Percentiles rank a stretch among this genome's conserved stretches.
phyloP scores from a whole-genome alignment of 2,329 filamentous ascomycete species.

The Chaetomiaceae sp. region DNA sequence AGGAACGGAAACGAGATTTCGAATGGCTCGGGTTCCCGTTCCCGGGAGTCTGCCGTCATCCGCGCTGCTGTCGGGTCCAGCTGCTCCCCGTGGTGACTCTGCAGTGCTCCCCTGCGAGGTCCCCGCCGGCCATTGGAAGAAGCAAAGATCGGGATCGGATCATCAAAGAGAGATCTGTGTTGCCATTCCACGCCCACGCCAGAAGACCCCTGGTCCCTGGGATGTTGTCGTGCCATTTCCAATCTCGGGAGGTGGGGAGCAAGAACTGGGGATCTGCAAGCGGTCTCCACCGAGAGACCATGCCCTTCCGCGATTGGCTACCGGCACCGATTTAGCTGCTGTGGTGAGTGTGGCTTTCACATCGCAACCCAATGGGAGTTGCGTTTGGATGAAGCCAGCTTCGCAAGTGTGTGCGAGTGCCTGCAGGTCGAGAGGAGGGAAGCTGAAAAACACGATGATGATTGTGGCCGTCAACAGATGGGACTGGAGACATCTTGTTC shows the following conservation, averaged over 20 bases:
- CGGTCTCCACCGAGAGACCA: not conserved
- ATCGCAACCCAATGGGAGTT: too few relatives aligned
- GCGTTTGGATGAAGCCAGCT: too few relatives aligned
- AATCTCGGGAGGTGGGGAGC: not conserved
- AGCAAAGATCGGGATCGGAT: constrained; percentile 5
- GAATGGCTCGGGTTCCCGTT: not conserved
- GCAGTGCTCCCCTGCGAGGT: not conserved
- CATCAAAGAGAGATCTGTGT: constrained; percentile 1
- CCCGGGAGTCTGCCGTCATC: not conserved
- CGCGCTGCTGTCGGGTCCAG: not conserved
- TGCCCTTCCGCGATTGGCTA: constrained; percentile 17
- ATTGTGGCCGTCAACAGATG: too few relatives aligned
- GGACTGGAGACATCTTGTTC: too few relatives aligned
- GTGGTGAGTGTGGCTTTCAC: not conserved
- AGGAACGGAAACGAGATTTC: not conserved
- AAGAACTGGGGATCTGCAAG: constrained; percentile 3
- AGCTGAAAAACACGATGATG: too few relatives aligned
- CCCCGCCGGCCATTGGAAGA: not conserved
- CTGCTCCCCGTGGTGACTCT: too few relatives aligned
- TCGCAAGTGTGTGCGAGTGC: too few relatives aligned
- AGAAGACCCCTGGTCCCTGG: not conserved
- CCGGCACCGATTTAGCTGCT: not conserved
- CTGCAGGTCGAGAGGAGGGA: too few relatives aligned
- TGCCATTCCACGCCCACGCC: not conserved
- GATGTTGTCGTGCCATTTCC: not conserved